These are phyloP conservation scores for Camptophora hylomeconis DNA, from an alignment of 2,329 filamentous ascomycete species.

Conservation along the genomic window DNA sequence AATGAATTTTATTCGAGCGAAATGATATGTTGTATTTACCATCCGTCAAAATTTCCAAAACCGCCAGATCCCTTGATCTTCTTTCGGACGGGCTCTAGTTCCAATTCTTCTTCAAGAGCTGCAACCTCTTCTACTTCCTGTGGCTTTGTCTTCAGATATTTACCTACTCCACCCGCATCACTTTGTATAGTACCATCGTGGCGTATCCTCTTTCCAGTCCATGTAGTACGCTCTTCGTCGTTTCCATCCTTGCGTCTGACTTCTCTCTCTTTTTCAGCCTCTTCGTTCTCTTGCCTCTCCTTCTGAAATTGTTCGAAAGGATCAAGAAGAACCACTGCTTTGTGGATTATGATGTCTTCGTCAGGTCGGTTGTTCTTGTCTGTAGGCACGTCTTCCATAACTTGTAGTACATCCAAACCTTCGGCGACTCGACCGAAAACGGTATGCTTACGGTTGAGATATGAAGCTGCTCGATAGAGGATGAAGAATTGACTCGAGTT, in stretches of 20 bases:
- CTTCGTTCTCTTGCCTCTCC: constrained; percentile 54
- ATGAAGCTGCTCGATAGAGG: constrained; percentile 68
- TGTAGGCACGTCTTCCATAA: constrained; percentile 64
- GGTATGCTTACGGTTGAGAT: constrained; percentile 93
- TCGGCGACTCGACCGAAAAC: constrained; percentile 81
- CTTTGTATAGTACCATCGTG: constrained; percentile 46
- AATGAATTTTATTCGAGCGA: too few species aligned
- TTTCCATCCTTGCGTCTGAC: constrained; percentile 21
- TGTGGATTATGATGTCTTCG: constrained; percentile 66
- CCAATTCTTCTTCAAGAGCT: constrained; percentile 49
- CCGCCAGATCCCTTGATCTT: constrained; percentile 59
- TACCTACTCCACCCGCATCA: constrained; percentile 48
- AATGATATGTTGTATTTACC: constrained; percentile 42
- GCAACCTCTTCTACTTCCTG: constrained; percentile 48
- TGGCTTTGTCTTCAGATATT: constrained; percentile 59
- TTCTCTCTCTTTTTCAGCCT: constrained; percentile 29
- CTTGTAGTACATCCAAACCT: constrained; percentile 56
- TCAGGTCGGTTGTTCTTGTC: constrained; percentile 65
- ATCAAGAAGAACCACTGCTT: constrained; percentile 78
- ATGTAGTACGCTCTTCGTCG: constrained; percentile 73
- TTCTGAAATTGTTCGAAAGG: constrained; percentile 89
- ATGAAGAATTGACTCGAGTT: constrained; percentile 96
- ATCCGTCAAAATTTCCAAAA: constrained; percentile 90
- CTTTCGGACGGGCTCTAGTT: constrained; percentile 60
- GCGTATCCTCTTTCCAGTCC: constrained; percentile 86